A percentile compares a stretch with the other conserved stretches of the same genome.
Evolutionary conservation across 805 yeast genomes (phyloP).

Genomic region (Groenewaldozyma tartarivorans): DNA sequence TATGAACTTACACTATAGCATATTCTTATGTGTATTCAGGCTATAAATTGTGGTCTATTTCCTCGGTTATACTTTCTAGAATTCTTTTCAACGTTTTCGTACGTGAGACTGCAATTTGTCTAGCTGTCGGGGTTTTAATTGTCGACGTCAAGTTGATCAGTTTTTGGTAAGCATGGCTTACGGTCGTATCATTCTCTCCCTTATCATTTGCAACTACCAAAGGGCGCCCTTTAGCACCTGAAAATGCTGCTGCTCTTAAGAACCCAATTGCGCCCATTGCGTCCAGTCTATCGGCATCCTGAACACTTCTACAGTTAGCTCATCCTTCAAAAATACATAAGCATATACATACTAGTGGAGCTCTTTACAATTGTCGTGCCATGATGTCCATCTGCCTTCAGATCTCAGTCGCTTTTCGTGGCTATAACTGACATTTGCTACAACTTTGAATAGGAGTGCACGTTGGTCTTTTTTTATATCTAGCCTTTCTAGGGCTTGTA

Average conservation of each 20-base stretch:
- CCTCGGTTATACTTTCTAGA: too few species aligned
- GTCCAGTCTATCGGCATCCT: constrained; percentile 34
- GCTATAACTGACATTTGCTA: constrained; percentile 21
- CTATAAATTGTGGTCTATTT: too few species aligned
- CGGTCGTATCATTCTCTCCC: background rate
- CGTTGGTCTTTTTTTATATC: constrained; percentile 9
- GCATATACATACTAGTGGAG: constrained; percentile 21
- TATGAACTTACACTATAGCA: too few species aligned
- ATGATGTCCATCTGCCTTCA: constrained; percentile 20
- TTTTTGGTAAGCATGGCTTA: constrained; percentile 13
- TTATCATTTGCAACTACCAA: constrained; percentile 17
- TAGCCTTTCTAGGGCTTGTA: constrained; percentile 14
- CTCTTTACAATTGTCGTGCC: constrained; percentile 25
- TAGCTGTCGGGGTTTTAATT: constrained; percentile 20
- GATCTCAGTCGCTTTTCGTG: constrained; percentile 20
- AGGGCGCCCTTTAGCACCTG: constrained; percentile 22
- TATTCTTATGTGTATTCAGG: too few species aligned
- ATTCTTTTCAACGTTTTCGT: too few species aligned
- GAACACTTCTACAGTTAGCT: constrained; percentile 19
- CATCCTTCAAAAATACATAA: background rate
- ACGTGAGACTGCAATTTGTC: constrained; percentile 15
- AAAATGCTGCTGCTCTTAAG: constrained; percentile 27
- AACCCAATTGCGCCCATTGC: constrained; percentile 31
- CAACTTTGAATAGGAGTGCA: constrained; percentile 17
- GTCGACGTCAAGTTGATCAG: constrained; percentile 22